phyloP scores from a whole-genome alignment of 768 basidiomycete species.

The Guyanaporus albipodus region DNA sequence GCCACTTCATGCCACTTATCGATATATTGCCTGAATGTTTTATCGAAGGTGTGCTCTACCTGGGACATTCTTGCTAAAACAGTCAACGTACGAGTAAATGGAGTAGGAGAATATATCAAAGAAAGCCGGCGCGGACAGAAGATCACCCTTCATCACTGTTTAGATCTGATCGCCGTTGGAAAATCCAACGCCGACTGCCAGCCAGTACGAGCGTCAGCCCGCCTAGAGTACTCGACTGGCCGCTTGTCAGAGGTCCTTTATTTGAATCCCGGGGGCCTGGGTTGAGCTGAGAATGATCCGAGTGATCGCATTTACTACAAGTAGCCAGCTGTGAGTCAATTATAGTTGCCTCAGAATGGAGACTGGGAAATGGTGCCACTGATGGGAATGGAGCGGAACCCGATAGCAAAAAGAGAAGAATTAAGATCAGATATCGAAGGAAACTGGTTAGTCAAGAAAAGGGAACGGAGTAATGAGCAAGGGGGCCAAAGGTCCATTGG shows the following conservation, averaged over 20 bases:
- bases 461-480: neutral
- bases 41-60: neutral
- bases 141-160: no score
- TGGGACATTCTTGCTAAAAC: neutral
- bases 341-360: neutral
- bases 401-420: neutral
- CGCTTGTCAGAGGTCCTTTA: constrained; percentile 61
- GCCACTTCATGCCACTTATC: neutral
- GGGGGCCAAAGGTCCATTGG: neutral
- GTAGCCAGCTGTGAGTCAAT: constrained; percentile 9
- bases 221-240: neutral
- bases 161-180: no score
- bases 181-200: constrained; percentile 14
- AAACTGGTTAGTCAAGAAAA: constrained; percentile 1
- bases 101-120: constrained; percentile 1
- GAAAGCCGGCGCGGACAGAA: constrained; percentile 1
- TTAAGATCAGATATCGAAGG: neutral
- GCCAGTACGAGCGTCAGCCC: constrained; percentile 18
- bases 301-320: constrained; percentile 69
- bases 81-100: neutral
- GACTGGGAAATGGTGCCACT: constrained; percentile 8
- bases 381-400: constrained; percentile 12
- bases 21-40: neutral
- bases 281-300: constrained; percentile 81
- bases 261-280: constrained; percentile 85